Percentiles rank a stretch among this genome's conserved stretches.
Evolutionary conservation across 345 rosid genomes (phyloP).

Genomic region (Hevea brasiliensis): DNA sequence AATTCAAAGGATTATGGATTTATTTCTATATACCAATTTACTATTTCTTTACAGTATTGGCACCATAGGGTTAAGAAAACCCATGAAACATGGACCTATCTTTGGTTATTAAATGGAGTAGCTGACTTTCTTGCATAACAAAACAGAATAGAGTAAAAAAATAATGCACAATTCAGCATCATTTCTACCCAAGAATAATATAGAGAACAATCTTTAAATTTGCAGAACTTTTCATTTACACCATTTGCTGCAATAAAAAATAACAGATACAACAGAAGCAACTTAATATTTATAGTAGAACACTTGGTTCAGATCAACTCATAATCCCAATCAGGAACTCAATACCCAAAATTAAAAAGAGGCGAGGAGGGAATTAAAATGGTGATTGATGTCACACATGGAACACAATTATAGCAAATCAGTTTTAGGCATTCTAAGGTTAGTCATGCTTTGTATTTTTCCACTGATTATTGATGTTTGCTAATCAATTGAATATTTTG

Average conservation of each 20-base stretch:
- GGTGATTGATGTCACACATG: background rate
- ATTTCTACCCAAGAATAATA: background rate
- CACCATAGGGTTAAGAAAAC: background rate
- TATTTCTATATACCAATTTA: background rate
- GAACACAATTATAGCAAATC: background rate
- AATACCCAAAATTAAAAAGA: no score
- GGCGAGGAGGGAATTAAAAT: background rate
- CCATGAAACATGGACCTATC: background rate
- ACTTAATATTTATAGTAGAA: background rate
- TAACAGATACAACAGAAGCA: background rate
- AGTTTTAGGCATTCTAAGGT: background rate
- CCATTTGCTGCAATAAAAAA: background rate
- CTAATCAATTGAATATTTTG: background rate
- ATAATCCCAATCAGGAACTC: background rate
- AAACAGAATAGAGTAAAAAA: no score
- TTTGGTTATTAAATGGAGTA: background rate
- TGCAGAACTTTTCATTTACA: background rate
- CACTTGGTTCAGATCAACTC: background rate
- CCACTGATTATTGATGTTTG: background rate
- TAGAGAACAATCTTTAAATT: background rate
- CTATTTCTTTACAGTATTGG: background rate
- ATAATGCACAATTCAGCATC: background rate
- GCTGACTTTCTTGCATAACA: background rate
- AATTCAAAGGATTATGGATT: background rate
- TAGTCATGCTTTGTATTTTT: background rate